A percentile compares a stretch with the other conserved stretches of the same genome.
These are phyloP conservation scores for Boechera retrofracta DNA, from an alignment of 345 rosid species.

Conservation along the genomic window DNA sequence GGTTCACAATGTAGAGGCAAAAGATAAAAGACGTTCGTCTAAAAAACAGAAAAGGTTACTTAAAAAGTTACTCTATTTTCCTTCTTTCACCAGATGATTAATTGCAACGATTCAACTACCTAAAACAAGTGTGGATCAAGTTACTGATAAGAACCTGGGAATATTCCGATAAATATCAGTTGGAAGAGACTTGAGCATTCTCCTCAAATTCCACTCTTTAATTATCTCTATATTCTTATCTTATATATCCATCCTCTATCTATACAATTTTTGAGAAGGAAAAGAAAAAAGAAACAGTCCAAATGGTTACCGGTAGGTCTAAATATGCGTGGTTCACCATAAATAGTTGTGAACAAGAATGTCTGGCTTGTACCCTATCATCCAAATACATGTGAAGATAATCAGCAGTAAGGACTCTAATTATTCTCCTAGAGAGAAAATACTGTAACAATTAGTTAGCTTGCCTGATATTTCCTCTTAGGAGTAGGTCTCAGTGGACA, in stretches of 20 bases:
- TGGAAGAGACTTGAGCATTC: conserved; percentile 24
- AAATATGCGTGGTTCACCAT: conserved; percentile 91
- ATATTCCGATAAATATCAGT: not conserved
- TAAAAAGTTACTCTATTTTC: conserved; percentile 20
- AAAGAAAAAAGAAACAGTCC: not conserved
- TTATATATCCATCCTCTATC: not conserved
- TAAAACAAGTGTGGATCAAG: not conserved
- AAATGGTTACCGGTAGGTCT: conserved; percentile 78
- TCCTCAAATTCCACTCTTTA: not conserved
- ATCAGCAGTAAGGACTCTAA: conserved; percentile 2
- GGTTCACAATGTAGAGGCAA: not conserved
- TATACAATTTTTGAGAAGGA: not conserved
- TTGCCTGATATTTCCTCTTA: conserved; percentile 91
- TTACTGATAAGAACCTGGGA: not conserved
- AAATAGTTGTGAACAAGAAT: conserved; percentile 86
- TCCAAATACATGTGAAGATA: conserved; percentile 3
- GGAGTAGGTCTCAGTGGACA: conserved; percentile 85
- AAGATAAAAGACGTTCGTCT: not conserved
- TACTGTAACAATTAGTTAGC: conserved; percentile 2
- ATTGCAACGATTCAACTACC: conserved; percentile 9
- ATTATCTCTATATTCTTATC: not conserved
- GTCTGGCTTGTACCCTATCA: conserved; percentile 78
- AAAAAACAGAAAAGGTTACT: conserved; percentile 3
- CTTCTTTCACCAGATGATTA: conserved; percentile 8
- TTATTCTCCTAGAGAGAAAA: not conserved